Base-by-base conservation (phyloP, 2,329 filamentous ascomycete species). In the Diaporthe aspalathi region DNA sequence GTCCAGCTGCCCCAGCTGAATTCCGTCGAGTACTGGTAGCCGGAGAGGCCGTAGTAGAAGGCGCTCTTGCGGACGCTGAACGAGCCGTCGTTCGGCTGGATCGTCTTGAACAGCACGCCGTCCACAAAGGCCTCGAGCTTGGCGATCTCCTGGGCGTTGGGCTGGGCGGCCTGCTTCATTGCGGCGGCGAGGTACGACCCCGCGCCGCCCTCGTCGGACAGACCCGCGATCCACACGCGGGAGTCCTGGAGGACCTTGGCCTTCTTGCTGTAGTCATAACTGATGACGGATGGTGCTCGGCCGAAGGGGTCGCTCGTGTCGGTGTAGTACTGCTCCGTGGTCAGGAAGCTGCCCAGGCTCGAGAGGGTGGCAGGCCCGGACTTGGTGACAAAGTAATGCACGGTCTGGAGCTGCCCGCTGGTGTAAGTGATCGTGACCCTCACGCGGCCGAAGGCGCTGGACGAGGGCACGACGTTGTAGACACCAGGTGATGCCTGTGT, bases 141-240 rank as follows among this genome's bases (percentile, higher is more conserved):
- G 0, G 80, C 74, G 1, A 90, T 77, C 72, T 90, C 87, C 0
- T 77, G 78, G 0, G 84, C 80, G 12, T 83, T 78, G 0, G 88
- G 88, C 43, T 86, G 86, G 8, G 84, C 76, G 1, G 83, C 82
- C 70, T 89, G 86, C 78, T 91, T 90, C 79, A 88, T 84, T 2
- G 84, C 79, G 0, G 86, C 85, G 0, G 88, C 86, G 0, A 90
- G 82, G 72, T 85, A 90, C 0, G 87, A 84, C 1, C 88, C 88
- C 0, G 86, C 85, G 1, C 89, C 89, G 0, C 82, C 88, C 78
- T 91, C 89, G 70, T 90, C 88, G 69, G 87, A 89, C 0, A 91
- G 81, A 0, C 89, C 89, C 0, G 88, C 84, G 5, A 90, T 85
- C 88, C 88, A 90, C 8, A 84, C 87, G 1, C 89, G 83, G 1